Evolutionary conservation across 2,329 filamentous ascomycete species (phyloP).

Genomic region (Phialemonium atrogriseum): DNA sequence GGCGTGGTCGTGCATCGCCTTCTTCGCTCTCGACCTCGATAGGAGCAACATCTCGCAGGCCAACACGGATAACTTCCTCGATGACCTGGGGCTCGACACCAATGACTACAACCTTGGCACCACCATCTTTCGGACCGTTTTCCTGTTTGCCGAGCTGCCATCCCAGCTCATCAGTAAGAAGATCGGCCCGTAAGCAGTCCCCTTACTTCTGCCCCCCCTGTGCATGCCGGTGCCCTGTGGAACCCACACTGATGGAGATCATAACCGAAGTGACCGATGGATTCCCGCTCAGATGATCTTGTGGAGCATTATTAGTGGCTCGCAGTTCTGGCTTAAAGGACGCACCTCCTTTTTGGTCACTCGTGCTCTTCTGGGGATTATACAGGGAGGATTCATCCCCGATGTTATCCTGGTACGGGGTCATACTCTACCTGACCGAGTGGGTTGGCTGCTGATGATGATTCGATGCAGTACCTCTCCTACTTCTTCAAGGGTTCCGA

Average conservation of each 20-base stretch:
- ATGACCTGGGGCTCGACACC: constrained; percentile 12
- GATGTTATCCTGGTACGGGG: constrained; percentile 45
- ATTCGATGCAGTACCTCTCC: constrained; percentile 39
- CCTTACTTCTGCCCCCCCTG: no score
- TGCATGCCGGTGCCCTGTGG: no score
- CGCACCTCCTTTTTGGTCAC: constrained; percentile 30
- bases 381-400: constrained; percentile 29
- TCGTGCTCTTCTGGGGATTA: constrained; percentile 30
- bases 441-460: no score
- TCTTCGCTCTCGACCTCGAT: constrained; percentile 17
- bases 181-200: no score
- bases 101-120: constrained; percentile 36
- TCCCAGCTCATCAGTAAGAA: constrained; percentile 42
- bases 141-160: constrained; percentile 41
- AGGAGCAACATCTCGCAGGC: constrained; percentile 16
- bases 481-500: constrained; percentile 65
- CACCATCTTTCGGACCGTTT: constrained; percentile 36
- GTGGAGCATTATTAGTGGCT: no score
- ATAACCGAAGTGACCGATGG: no score
- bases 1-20: constrained; percentile 12
- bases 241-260: no score
- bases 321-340: constrained; percentile 35
- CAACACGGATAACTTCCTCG: constrained; percentile 15
- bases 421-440: background rate
- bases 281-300: no score